A percentile compares a stretch with the other conserved stretches of the same genome.
Conservation (phyloP, 371 early-diverging fungal species). For the Zancudomyces culisetae region DNA sequence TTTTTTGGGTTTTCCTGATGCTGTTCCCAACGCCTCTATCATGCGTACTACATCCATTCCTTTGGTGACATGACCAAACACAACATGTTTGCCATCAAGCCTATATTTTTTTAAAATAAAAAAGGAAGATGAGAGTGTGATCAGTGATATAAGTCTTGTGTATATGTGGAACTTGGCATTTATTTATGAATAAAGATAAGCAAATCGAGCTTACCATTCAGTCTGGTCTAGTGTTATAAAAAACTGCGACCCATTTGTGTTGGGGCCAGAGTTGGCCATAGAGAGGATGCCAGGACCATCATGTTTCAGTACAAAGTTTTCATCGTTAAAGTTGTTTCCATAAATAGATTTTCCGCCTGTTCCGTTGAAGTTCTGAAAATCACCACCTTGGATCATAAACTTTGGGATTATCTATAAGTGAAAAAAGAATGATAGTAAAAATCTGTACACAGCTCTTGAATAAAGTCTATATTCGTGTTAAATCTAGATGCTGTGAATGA, state of each 20-base stretch:
- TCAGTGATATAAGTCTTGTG: too few species aligned
- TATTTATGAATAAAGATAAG: too few species aligned
- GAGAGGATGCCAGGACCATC: constrained; percentile 66
- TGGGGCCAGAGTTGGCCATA: constrained; percentile 96
- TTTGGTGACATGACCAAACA: constrained; percentile 55
- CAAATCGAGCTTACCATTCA: constrained; percentile 57
- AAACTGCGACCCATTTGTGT: constrained; percentile 80
- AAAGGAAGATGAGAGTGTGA: constrained; percentile 68
- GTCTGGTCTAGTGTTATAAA: constrained; percentile 39
- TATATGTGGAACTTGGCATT: too few species aligned
- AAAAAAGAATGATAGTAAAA: too few species aligned
- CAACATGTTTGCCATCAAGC: constrained; percentile 93
- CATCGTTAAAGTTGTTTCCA: constrained; percentile 77
- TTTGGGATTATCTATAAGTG: constrained; percentile 76
- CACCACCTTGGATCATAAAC: constrained; percentile 85
- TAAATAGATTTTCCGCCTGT: constrained; percentile 87
- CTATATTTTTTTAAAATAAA: constrained; percentile 88
- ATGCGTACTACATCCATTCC: constrained; percentile 87
- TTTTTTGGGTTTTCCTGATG: constrained; percentile 12
- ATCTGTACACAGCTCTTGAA: too few species aligned
- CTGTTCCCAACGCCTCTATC: constrained; percentile 41
- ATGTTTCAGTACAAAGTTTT: constrained; percentile 72
- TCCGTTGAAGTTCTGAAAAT: constrained; percentile 72
- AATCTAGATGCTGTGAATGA: too few species aligned
- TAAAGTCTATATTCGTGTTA: constrained; percentile 82